Conservation (phyloP, 177 flowering plant genomes). For the Vitis hybrid region DNA sequence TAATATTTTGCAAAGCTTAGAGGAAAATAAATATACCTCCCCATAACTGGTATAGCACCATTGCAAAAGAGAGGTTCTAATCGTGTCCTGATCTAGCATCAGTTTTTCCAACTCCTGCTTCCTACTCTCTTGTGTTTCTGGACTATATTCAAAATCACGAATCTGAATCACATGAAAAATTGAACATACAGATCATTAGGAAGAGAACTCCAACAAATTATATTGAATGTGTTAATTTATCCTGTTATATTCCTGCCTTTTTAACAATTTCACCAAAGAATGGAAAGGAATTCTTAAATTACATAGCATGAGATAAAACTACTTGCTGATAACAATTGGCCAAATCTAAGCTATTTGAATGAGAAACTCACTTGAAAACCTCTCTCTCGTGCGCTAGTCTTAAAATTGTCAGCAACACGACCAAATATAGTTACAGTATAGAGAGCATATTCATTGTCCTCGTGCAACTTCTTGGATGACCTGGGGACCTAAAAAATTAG, state of each 20-base stretch:
- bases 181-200: neutral
- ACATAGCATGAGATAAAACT: too few relatives aligned
- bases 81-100: slow-evolving; percentile 71
- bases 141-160: slow-evolving; percentile 86
- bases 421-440: slow-evolving; percentile 75
- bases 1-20: neutral
- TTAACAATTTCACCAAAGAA: too few relatives aligned
- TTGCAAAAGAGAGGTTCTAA: slow-evolving; percentile 81
- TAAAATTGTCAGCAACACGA: slow-evolving; percentile 93
- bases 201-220: neutral
- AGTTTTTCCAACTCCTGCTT: slow-evolving; percentile 75
- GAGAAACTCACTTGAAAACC: slow-evolving; percentile 75
- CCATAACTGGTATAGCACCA: slow-evolving; percentile 97
- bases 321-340: too few relatives aligned
- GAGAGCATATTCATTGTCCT: slow-evolving; percentile 97
- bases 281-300: too few relatives aligned
- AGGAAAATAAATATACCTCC: slow-evolving; percentile 47
- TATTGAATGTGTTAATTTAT: too few relatives aligned
- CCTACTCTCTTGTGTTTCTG: slow-evolving; percentile 79
- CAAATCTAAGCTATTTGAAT: neutral
- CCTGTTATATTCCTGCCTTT: too few relatives aligned
- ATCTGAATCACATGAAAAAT: slow-evolving; percentile 49
- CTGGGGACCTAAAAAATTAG: slow-evolving; percentile 77
- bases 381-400: slow-evolving; percentile 76
- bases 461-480: slow-evolving; percentile 86